A percentile compares a stretch with the other conserved stretches of the same genome.
phyloP scores from a whole-genome alignment of 257 asterid species.

The Gentiana dahurica region DNA sequence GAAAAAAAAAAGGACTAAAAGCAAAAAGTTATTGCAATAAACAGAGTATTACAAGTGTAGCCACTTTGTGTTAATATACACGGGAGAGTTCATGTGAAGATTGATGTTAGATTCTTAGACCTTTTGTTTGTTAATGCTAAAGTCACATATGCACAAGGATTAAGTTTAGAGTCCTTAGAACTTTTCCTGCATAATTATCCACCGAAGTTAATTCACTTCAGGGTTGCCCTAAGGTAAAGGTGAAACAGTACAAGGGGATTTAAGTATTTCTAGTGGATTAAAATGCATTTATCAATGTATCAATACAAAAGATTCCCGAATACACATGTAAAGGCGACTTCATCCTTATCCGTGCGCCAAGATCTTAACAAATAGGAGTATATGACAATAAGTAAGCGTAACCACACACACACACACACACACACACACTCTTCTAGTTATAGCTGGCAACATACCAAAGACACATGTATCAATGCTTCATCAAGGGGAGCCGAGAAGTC shows the following conservation, averaged over 20 bases:
- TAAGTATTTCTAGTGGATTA: background rate
- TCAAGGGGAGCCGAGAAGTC: conserved; percentile 98
- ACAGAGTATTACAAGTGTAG: too few species aligned
- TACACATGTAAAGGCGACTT: background rate
- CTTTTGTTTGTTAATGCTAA: too few species aligned
- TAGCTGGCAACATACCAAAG: conserved; percentile 47
- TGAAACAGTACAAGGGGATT: background rate
- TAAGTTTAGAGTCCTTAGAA: too few species aligned
- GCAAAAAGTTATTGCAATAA: too few species aligned
- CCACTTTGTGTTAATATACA: too few species aligned
- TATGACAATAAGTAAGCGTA: too few species aligned
- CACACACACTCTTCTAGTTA: background rate
- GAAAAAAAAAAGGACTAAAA: too few species aligned
- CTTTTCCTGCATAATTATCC: background rate
- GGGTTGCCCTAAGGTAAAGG: background rate
- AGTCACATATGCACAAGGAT: too few species aligned
- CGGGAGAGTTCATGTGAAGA: too few species aligned
- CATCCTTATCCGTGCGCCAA: background rate
- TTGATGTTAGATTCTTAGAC: too few species aligned
- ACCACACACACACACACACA: background rate
- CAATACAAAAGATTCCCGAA: background rate
- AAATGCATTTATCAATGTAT: too few species aligned
- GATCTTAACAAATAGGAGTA: too few species aligned
- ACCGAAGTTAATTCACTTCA: background rate
- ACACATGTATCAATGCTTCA: conserved; percentile 88